Percentiles rank a stretch among this genome's conserved stretches.
phyloP scores from a whole-genome alignment of 2,329 filamentous ascomycete species.

The Macrophomina tecta region DNA sequence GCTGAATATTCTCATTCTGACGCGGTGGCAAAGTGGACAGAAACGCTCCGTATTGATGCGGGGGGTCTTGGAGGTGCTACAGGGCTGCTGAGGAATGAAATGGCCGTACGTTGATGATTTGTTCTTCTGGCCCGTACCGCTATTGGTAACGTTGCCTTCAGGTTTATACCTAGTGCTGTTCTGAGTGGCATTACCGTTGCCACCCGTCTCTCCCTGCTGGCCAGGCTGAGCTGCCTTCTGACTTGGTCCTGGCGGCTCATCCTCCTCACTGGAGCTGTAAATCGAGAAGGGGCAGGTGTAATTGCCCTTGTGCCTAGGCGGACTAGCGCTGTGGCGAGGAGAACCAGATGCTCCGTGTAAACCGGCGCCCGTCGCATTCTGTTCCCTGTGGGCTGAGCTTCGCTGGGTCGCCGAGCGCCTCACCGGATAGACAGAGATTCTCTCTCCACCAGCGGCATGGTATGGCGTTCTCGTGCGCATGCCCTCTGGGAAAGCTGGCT shows the following conservation, averaged over 20 bases:
- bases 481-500: slow-evolving; percentile 53
- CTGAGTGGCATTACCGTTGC: not conserved
- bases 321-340: slow-evolving; percentile 26
- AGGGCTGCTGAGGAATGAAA: slow-evolving; percentile 2
- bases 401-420: slow-evolving; percentile 61
- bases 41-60: slow-evolving; percentile 21
- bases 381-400: slow-evolving; percentile 48
- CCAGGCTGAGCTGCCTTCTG: slow-evolving; percentile 1
- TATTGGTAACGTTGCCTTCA: slow-evolving; percentile 3
- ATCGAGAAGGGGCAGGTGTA: slow-evolving; percentile 27
- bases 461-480: slow-evolving; percentile 60
- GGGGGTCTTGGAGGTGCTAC: not conserved
- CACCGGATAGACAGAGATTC: slow-evolving; percentile 61
- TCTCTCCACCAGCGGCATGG: slow-evolving; percentile 59
- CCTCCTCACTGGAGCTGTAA: slow-evolving; percentile 27
- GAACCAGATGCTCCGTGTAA: not conserved
- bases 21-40: slow-evolving; percentile 29
- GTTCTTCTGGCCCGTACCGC: slow-evolving; percentile 21
- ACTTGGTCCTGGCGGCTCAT: not conserved
- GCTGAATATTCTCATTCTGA: not conserved
- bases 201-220: not conserved
- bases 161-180: not conserved
- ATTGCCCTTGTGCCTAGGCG: slow-evolving; percentile 24
- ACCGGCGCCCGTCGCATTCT: slow-evolving; percentile 30
- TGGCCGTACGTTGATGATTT: slow-evolving; percentile 29